These are phyloP conservation scores for Prunus dulcis DNA, from an alignment of 306 rosid genomes.

Conservation along the genomic window DNA sequence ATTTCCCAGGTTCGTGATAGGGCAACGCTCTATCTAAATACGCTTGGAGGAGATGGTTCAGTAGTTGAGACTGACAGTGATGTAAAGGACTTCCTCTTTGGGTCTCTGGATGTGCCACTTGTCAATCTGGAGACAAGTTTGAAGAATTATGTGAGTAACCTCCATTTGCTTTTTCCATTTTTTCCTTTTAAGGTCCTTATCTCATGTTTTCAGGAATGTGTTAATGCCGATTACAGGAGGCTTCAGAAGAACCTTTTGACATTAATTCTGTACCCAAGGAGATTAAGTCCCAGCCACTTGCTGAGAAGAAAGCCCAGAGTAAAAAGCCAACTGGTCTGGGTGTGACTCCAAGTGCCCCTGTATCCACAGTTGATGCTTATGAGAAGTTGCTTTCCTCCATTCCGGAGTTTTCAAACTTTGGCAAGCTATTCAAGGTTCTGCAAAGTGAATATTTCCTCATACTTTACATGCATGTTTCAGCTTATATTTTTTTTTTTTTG, in stretches of 20 bases:
- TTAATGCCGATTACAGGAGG: constrained; percentile 59
- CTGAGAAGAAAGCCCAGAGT: constrained; percentile 90
- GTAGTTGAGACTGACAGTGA: constrained; percentile 72
- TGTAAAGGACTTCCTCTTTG: constrained; percentile 72
- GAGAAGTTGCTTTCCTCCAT: constrained; percentile 69
- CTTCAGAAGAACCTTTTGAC: constrained; percentile 88
- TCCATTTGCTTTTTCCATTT: constrained; percentile 17
- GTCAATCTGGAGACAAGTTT: constrained; percentile 84
- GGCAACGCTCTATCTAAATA: constrained; percentile 84
- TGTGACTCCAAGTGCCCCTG: constrained; percentile 70
- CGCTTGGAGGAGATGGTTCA: constrained; percentile 78
- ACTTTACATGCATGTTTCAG: constrained; percentile 14
- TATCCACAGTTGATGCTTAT: constrained; percentile 77
- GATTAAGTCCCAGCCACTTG: constrained; percentile 81
- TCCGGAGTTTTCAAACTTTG: constrained; percentile 70
- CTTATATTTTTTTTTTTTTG: not conserved
- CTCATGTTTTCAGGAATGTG: constrained; percentile 32
- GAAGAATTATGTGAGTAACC: constrained; percentile 66
- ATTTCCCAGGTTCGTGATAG: constrained; percentile 87
- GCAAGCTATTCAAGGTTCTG: constrained; percentile 90
- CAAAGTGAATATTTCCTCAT: constrained; percentile 12
- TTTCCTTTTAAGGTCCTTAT: constrained; percentile 11
- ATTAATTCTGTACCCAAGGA: constrained; percentile 77
- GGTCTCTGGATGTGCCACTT: constrained; percentile 84
- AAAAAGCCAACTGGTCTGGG: constrained; percentile 87